Percentiles rank a stretch among this genome's conserved stretches.
phyloP scores from a whole-genome alignment of 2,329 filamentous ascomycete genomes.

The Thelonectria blattea region DNA sequence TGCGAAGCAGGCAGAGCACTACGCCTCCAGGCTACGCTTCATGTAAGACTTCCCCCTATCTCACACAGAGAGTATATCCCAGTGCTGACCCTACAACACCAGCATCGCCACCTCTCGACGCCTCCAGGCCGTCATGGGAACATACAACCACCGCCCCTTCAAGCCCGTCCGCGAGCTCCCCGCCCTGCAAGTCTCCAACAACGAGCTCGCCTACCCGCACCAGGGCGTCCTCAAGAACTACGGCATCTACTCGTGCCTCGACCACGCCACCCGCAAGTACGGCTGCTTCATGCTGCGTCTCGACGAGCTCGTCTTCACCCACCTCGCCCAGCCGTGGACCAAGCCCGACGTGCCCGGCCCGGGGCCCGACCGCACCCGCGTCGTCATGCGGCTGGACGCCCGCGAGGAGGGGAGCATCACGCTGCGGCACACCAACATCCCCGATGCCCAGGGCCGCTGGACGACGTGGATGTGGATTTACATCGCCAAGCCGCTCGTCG shows the following conservation, averaged over 20 bases:
- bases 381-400: constrained; percentile 2
- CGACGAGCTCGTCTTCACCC: constrained; percentile 30
- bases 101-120: constrained; percentile 23
- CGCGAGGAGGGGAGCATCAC: constrained; percentile 2
- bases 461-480: constrained; percentile 19
- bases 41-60: background rate
- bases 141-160: constrained; percentile 17
- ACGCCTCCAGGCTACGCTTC: background rate
- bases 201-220: background rate
- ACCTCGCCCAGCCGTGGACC: background rate
- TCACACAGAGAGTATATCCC: background rate
- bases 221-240: background rate
- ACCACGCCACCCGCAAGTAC: constrained; percentile 23
- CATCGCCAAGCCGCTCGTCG: constrained; percentile 9
- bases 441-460: background rate
- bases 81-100: background rate
- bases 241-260: constrained; percentile 24
- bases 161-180: background rate
- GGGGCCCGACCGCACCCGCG: background rate
- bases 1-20: background rate
- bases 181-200: constrained; percentile 11
- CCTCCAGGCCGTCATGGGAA: constrained; percentile 28
- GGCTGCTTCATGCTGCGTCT: constrained; percentile 35
- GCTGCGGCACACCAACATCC: constrained; percentile 10
- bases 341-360: background rate